These are phyloP conservation scores for Aspergillus caelatus DNA, from an alignment of 2,329 filamentous ascomycete species.

Conservation along the genomic window DNA sequence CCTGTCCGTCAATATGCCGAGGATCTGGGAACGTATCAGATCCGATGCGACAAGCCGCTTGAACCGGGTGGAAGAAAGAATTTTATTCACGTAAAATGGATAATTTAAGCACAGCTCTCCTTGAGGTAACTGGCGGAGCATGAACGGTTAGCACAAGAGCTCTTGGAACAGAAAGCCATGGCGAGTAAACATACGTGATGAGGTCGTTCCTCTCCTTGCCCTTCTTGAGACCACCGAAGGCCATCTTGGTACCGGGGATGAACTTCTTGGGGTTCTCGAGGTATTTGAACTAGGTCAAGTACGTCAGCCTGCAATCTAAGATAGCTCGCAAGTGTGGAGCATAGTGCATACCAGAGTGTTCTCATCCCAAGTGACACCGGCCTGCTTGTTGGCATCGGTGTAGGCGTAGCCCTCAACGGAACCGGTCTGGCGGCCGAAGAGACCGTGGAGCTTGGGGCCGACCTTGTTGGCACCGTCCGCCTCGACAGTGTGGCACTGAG, in stretches of 20 bases:
- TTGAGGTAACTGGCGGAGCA: constrained; percentile 39
- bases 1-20: constrained; percentile 28
- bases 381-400: constrained; percentile 99
- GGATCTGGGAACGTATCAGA: constrained; percentile 2
- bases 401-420: constrained; percentile 91
- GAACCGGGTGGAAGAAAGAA: constrained; percentile 24
- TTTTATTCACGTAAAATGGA: constrained; percentile 14
- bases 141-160: constrained; percentile 17
- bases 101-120: constrained; percentile 39
- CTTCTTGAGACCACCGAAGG: constrained; percentile 99
- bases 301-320: constrained; percentile 14
- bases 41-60: constrained; percentile 20
- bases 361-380: constrained; percentile 87
- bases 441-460: constrained; percentile 93
- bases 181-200: constrained; percentile 73
- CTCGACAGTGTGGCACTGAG: constrained; percentile 97
- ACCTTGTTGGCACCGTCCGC: constrained; percentile 93
- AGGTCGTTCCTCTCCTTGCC: constrained; percentile 98
- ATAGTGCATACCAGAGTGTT: constrained; percentile 69
- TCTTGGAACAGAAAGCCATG: background rate
- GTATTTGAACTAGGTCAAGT: constrained; percentile 75
- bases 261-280: constrained; percentile 99
- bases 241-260: constrained; percentile 99
- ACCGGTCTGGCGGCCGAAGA: constrained; percentile 95
- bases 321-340: no score